Evolutionary conservation across 2,329 filamentous ascomycete species (phyloP), one percentile per base, ranked within the genome.

Genomic region (Xylaria polymorpha): DNA sequence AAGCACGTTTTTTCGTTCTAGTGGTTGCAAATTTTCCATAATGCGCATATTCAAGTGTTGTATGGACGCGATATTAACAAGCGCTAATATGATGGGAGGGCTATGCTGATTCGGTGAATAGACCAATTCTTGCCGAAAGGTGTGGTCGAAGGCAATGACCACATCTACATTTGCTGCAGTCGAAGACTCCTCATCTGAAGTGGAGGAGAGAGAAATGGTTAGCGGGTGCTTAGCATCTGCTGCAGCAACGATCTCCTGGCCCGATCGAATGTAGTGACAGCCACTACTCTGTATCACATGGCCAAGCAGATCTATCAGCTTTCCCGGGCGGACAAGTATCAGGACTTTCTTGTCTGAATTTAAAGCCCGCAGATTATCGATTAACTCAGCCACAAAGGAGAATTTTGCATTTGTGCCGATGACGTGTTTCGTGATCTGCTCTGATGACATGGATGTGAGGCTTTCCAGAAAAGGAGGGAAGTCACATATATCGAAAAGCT

Each of bases 391-490:
- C 6, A 90, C 73, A 72, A 91, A 91, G 39, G 83, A 84, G 72
- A 87, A 88, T 72, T 91, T 91, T 64, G 86, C 80, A 76, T 88
- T 90, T 10, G 86, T 85, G 61, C 85, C 85, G 64, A 85, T 82
- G 1, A 85, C 83, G 71, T 88, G 86, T 74, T 85, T 89, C 72
- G 84, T 84, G 62, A 83, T 79, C 25, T 84, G 81, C 4, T 77
- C 74, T 8, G 82, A 74, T 2, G 81, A 77, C 64, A 87, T 79
- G 14, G 83, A 74, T 2, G 78, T 75, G 8, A 85, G 80, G n/a
- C 83, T 83, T 29, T 85, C 79, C 46, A 85, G 78, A 43, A 87
- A 84, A 4, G 85, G 84, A 4, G 87, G 88, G 46, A 88, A 84
- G 73, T 90, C 87, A 74, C 87, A 89, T 22, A 89, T 78, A 63